These are phyloP conservation scores for Termitomyces sp. DNA, from an alignment of 768 basidiomycete genomes.

Conservation along the genomic window DNA sequence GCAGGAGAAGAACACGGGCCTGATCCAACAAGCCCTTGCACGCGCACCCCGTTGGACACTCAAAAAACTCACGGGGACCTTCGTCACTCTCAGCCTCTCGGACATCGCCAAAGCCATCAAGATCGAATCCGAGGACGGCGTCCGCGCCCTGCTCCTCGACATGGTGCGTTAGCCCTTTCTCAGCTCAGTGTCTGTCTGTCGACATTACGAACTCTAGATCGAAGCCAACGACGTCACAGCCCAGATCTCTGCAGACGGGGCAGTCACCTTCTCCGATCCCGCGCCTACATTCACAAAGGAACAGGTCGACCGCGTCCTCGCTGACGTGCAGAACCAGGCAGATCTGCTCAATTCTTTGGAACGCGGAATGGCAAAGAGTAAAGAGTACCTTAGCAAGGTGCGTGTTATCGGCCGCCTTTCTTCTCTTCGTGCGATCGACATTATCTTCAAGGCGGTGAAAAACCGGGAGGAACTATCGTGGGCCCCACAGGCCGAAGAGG, in stretches of 20 bases:
- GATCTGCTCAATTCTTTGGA: slow-evolving; percentile 44
- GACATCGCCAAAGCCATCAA: slow-evolving; percentile 61
- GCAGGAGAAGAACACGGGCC: slow-evolving; percentile 70
- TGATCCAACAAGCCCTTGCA: slow-evolving; percentile 59
- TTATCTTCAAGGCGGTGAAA: slow-evolving; percentile 14
- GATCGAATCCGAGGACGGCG: slow-evolving; percentile 47
- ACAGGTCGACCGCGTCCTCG: slow-evolving; percentile 56
- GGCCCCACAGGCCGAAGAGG: slow-evolving; percentile 15
- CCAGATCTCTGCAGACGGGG: slow-evolving; percentile 57
- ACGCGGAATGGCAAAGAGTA: slow-evolving; percentile 52
- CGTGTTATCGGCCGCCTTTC: slow-evolving; percentile 1
- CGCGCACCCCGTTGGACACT: slow-evolving; percentile 75
- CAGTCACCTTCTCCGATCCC: slow-evolving; percentile 69
- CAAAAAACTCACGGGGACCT: slow-evolving; percentile 76
- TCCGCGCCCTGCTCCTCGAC: slow-evolving; percentile 53
- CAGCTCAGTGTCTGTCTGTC: not conserved
- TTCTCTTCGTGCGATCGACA: not conserved
- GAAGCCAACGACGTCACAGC: slow-evolving; percentile 66
- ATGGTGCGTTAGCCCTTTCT: slow-evolving; percentile 50
- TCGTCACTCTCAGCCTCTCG: slow-evolving; percentile 66
- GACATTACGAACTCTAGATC: slow-evolving; percentile 38
- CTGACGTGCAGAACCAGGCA: slow-evolving; percentile 49
- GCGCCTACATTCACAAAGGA: slow-evolving; percentile 50
- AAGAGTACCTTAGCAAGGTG: slow-evolving; percentile 72
- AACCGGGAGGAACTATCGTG: slow-evolving; percentile 16